Evolutionary conservation across 2,329 filamentous ascomycete genomes (phyloP).

Genomic region (Fusarium vanettenii): DNA sequence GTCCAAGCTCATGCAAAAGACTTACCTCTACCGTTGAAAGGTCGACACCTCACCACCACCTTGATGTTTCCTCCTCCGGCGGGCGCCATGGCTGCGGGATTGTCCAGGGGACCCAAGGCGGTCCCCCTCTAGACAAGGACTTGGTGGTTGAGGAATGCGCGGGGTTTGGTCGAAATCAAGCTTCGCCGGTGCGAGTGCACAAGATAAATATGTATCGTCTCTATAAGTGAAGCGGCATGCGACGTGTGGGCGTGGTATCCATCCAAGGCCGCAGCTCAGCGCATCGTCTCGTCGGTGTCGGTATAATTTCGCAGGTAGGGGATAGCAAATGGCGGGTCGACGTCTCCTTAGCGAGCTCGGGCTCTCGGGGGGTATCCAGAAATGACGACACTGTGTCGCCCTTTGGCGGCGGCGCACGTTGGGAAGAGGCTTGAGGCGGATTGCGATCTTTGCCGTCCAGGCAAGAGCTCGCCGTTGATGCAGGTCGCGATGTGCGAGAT

Average conservation of each 20-base stretch:
- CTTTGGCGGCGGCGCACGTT: conserved; percentile 19
- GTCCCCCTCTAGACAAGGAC: conserved; percentile 46
- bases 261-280: conserved; percentile 37
- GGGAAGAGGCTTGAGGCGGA: not conserved
- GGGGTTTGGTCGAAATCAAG: conserved; percentile 30
- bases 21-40: conserved; percentile 94
- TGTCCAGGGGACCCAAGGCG: conserved; percentile 50
- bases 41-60: conserved; percentile 96
- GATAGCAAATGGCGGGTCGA: conserved; percentile 20
- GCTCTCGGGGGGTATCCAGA: conserved; percentile 33
- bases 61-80: conserved; percentile 96
- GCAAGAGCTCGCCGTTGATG: conserved; percentile 5
- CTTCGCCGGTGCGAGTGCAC: conserved; percentile 11
- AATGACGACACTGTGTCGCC: conserved; percentile 42
- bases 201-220: conserved; percentile 19
- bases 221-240: conserved; percentile 27
- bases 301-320: conserved; percentile 21
- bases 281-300: conserved; percentile 37
- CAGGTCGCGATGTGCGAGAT: conserved; percentile 10
- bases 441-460: conserved; percentile 11
- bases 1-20: conserved; percentile 8
- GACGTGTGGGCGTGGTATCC: conserved; percentile 31
- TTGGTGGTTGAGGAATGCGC: conserved; percentile 44
- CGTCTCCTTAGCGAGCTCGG: conserved; percentile 31
- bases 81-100: conserved; percentile 52